Conservation (phyloP, 2,329 filamentous ascomycete genomes). For the Pseudogymnoascus sp. region DNA sequence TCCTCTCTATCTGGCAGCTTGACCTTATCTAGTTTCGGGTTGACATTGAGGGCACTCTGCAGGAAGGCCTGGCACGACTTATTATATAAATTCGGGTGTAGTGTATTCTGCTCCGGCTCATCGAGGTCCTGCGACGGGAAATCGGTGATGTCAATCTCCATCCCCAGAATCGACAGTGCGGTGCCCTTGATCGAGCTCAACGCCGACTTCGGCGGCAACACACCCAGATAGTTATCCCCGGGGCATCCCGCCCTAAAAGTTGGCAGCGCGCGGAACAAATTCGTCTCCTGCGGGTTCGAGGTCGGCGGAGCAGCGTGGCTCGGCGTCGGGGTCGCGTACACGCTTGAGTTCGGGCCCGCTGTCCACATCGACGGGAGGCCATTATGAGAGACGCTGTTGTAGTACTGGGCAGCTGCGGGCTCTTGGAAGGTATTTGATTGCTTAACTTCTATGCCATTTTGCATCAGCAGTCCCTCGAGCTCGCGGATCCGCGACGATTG, state of each 20-base stretch:
- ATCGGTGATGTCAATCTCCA: constrained; percentile 68
- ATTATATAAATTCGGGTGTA: constrained; percentile 46
- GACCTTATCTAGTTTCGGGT: constrained; percentile 45
- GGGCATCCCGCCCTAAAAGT: constrained; percentile 29
- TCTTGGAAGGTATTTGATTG: constrained; percentile 31
- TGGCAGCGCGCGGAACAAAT: constrained; percentile 21
- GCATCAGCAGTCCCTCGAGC: constrained; percentile 56
- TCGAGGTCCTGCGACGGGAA: constrained; percentile 60
- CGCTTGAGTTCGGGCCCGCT: constrained; percentile 12
- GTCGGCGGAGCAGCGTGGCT: neutral
- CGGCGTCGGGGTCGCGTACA: constrained; percentile 9
- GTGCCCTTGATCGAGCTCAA: constrained; percentile 69
- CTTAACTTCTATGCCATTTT: constrained; percentile 52
- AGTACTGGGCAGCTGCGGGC: constrained; percentile 17
- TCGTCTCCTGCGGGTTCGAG: constrained; percentile 18
- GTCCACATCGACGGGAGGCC: constrained; percentile 18
- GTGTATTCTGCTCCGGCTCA: constrained; percentile 42
- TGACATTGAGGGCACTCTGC: constrained; percentile 53
- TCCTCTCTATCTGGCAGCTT: constrained; percentile 55
- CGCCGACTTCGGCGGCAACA: constrained; percentile 48
- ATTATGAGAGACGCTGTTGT: constrained; percentile 15
- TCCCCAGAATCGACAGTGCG: constrained; percentile 67
- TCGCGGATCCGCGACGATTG: constrained; percentile 59
- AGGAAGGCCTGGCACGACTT: constrained; percentile 65
- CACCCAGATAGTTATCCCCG: constrained; percentile 58